Percentiles rank a stretch among this genome's conserved stretches.
phyloP scores from a whole-genome alignment of 2,329 filamentous ascomycete species.

The Pseudocercospora macadamiae region DNA sequence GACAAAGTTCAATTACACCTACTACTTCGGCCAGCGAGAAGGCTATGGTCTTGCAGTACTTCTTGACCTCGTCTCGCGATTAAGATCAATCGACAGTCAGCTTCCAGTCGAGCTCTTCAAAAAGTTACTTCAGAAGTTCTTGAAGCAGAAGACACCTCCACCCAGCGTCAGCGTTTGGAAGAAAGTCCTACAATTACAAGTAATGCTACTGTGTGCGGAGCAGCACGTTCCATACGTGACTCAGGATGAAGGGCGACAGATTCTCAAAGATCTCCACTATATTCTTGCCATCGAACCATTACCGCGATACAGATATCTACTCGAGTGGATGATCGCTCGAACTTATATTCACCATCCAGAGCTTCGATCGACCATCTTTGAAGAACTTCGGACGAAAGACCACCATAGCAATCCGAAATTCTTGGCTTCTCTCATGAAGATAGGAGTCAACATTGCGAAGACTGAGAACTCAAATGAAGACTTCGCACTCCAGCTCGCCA shows the following conservation, averaged over 20 bases:
- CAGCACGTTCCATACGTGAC: constrained; percentile 33
- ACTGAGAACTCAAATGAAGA: constrained; percentile 40
- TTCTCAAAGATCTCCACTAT: constrained; percentile 44
- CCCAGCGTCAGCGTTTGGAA: constrained; percentile 54
- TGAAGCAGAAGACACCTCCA: constrained; percentile 45
- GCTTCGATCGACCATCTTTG: constrained; percentile 40
- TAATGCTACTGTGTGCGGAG: constrained; percentile 48
- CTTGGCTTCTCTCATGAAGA: constrained; percentile 52
- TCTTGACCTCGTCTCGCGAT: constrained; percentile 48
- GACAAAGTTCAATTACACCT: constrained; percentile 38
- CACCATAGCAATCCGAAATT: constrained; percentile 53
- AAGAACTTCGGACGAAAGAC: constrained; percentile 43
- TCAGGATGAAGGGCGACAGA: constrained; percentile 32
- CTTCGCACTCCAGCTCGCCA: constrained; percentile 45
- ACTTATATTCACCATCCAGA: constrained; percentile 43
- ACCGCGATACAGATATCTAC: constrained; percentile 50
- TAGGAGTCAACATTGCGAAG: constrained; percentile 47
- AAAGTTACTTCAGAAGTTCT: constrained; percentile 47
- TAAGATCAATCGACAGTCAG: constrained; percentile 31
- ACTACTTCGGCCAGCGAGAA: constrained; percentile 50
- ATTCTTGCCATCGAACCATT: constrained; percentile 51
- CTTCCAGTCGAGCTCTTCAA: constrained; percentile 37
- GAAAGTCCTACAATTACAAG: constrained; percentile 51
- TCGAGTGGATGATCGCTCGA: constrained; percentile 53
- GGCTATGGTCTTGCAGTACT: constrained; percentile 49